These are phyloP conservation scores for Tylopilus sp. DNA, from an alignment of 1,284 basidiomycete genomes.

Conservation along the genomic window DNA sequence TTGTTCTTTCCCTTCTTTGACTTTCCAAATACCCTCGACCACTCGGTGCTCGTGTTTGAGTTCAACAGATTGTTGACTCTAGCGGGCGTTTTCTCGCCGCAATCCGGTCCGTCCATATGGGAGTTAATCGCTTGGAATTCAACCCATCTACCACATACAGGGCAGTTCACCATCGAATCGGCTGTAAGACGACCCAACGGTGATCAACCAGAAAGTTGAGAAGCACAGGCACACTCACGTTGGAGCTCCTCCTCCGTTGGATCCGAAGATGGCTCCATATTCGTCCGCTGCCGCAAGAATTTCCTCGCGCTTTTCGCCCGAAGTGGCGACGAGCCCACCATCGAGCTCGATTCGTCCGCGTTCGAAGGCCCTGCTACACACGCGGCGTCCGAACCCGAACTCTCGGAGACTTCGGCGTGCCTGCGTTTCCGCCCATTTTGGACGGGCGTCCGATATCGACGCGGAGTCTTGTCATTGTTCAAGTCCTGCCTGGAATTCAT, in stretches of 20 bases:
- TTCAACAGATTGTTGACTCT: slow-evolving; percentile 17
- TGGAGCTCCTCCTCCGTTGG: slow-evolving; percentile 28
- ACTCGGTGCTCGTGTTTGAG: slow-evolving; percentile 34
- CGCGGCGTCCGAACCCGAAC: slow-evolving; percentile 23
- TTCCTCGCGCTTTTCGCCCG: slow-evolving; percentile 24
- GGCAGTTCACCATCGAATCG: slow-evolving; percentile 46
- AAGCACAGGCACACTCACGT: slow-evolving; percentile 16
- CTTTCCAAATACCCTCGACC: slow-evolving; percentile 48
- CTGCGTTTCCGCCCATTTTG: slow-evolving; percentile 27
- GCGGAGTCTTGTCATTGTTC: slow-evolving; percentile 32
- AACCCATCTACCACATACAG: slow-evolving; percentile 49
- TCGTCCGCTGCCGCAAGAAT: slow-evolving; percentile 4
- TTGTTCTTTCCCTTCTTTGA: slow-evolving; percentile 44
- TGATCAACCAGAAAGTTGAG: background rate
- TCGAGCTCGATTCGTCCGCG: slow-evolving; percentile 23
- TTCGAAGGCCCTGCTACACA: slow-evolving; percentile 29
- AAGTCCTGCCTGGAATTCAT: slow-evolving; percentile 8
- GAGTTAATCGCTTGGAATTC: slow-evolving; percentile 46
- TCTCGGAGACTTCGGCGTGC: slow-evolving; percentile 13
- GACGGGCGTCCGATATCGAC: slow-evolving; percentile 13
- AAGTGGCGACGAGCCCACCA: slow-evolving; percentile 25
- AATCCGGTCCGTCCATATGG: slow-evolving; percentile 50
- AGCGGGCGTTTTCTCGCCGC: slow-evolving; percentile 39
- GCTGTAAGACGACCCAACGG: slow-evolving; percentile 21
- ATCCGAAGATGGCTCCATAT: slow-evolving; percentile 23